A percentile compares a stretch with the other conserved stretches of the same genome.
Evolutionary conservation across 1,284 basidiomycete genomes (phyloP).

Genomic region (Thecaphora frezii): DNA sequence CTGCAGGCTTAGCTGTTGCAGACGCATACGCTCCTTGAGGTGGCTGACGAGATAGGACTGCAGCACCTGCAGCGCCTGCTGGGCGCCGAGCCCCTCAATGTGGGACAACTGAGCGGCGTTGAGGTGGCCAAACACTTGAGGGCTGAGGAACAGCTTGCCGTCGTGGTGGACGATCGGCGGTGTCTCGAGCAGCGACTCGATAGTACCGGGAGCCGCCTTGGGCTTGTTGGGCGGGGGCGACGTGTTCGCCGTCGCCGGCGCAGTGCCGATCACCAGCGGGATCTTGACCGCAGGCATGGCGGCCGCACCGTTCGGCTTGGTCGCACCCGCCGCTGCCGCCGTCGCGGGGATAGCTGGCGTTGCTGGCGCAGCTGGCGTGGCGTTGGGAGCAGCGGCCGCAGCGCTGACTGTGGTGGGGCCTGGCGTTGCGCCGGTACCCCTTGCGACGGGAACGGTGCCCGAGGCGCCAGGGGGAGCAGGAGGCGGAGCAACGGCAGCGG

Average conservation of each 20-base stretch:
- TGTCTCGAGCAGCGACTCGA: slow-evolving; percentile 61
- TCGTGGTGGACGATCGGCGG: slow-evolving; percentile 81
- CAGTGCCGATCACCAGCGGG: slow-evolving; percentile 68
- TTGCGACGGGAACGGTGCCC: not conserved
- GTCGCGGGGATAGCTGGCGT: slow-evolving; percentile 4
- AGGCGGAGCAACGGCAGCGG: not conserved
- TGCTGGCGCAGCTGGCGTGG: not conserved
- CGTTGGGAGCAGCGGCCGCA: slow-evolving; percentile 4
- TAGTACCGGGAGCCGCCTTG: slow-evolving; percentile 50
- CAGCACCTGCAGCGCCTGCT: slow-evolving; percentile 77
- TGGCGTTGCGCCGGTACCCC: slow-evolving; percentile 7
- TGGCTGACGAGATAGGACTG: slow-evolving; percentile 82
- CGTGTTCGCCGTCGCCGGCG: slow-evolving; percentile 62
- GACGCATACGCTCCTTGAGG: slow-evolving; percentile 73
- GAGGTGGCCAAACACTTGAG: slow-evolving; percentile 78
- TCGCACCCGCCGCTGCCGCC: slow-evolving; percentile 2
- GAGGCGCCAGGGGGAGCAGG: not conserved
- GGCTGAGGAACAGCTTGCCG: slow-evolving; percentile 79
- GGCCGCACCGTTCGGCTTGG: slow-evolving; percentile 8
- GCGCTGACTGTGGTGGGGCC: no score
- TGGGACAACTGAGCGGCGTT: slow-evolving; percentile 73
- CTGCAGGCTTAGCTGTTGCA: slow-evolving; percentile 53
- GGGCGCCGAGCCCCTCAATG: slow-evolving; percentile 77
- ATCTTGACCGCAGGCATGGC: slow-evolving; percentile 53
- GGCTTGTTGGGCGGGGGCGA: slow-evolving; percentile 46